Evolutionary conservation across 2,329 filamentous ascomycete species (phyloP), one percentile per base, ranked within the genome.

Genomic region (Sclerotinia nivalis): DNA sequence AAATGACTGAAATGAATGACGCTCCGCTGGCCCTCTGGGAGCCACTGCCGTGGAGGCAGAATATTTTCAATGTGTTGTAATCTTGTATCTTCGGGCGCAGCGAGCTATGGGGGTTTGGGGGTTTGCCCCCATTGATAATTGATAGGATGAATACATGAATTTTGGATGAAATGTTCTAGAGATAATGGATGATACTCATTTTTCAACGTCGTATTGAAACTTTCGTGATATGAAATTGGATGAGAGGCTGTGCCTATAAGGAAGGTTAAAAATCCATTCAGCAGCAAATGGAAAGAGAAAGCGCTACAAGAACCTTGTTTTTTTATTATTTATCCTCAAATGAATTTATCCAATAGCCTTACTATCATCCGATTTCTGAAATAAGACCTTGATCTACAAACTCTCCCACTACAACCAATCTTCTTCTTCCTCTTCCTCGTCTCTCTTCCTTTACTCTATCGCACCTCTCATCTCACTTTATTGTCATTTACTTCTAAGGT

Each of bases 401-500:
- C n/a, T 45, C 37, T 28, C 56, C 28, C 18, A 49, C 25, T 25
- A 40, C n/a, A 52, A 28, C 40, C 31, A 58, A 56, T 64, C 66
- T 47, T 25, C 50, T 45, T 37, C 56, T 22, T 37, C 9, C 2
- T 55, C 8, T 40, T 34, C 62, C 8, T 15, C 28, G 34, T 28
- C 22, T 43, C 22, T 43, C 20, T 40, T 31, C 7, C 34, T 56
- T 18, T 43, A 31, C 34, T 58, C 49, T 12, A 4, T n/a, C 25
- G 1, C 12, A n/a, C 62, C 25, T 43, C 18, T n/a, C 15, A n/a
- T 40, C 18, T 37, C 45, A 47, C 31, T 18, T 28, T 15, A 20
- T 58, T 66, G 28, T 69, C 68, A 58, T 65, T 28, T 50, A 25
- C 55, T 43, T 69, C 65, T 60, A 9, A 59, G 13, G 20, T 49